Evolutionary conservation across 768 basidiomycete genomes (phyloP).

Genomic region (Pulveroboletus ravenelii): DNA sequence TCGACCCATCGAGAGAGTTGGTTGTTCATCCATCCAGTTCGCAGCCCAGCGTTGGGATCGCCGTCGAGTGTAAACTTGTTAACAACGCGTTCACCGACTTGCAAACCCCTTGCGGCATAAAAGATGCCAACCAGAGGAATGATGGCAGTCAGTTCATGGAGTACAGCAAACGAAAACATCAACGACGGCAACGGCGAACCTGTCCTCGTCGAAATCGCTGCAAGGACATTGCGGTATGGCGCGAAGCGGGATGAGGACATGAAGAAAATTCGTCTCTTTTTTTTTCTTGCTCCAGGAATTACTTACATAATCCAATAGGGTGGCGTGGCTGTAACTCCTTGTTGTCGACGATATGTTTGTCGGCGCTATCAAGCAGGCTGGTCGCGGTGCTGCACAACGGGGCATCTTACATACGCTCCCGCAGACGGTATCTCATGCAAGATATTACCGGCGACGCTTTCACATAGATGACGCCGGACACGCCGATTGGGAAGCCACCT

Average conservation of each 20-base stretch:
- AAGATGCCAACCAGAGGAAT: conserved; percentile 72
- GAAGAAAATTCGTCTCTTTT: not conserved
- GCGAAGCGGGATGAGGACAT: conserved; percentile 34
- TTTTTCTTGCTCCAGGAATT: no score
- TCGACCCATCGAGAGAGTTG: conserved; percentile 59
- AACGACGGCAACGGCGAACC: conserved; percentile 76
- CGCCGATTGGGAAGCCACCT: conserved; percentile 11
- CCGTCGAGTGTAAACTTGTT: conserved; percentile 27
- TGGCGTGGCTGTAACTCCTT: conserved; percentile 13
- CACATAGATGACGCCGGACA: conserved; percentile 24
- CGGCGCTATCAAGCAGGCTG: conserved; percentile 6
- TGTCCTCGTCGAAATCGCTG: conserved; percentile 60
- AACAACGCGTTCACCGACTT: conserved; percentile 66
- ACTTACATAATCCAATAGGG: conserved; percentile 20
- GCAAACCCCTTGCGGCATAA: conserved; percentile 59
- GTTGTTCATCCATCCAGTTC: conserved; percentile 37
- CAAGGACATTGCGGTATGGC: conserved; percentile 52
- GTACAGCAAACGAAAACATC: conserved; percentile 67
- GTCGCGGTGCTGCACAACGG: conserved; percentile 4
- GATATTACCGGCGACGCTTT: conserved; percentile 10
- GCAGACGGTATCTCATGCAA: not conserved
- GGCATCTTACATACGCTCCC: not conserved
- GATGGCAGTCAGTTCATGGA: conserved; percentile 84
- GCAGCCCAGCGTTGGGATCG: conserved; percentile 13
- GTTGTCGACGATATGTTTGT: conserved; percentile 13